Evolutionary conservation across 805 yeast genomes (phyloP).

Genomic region (Suhomyces faveliae): DNA sequence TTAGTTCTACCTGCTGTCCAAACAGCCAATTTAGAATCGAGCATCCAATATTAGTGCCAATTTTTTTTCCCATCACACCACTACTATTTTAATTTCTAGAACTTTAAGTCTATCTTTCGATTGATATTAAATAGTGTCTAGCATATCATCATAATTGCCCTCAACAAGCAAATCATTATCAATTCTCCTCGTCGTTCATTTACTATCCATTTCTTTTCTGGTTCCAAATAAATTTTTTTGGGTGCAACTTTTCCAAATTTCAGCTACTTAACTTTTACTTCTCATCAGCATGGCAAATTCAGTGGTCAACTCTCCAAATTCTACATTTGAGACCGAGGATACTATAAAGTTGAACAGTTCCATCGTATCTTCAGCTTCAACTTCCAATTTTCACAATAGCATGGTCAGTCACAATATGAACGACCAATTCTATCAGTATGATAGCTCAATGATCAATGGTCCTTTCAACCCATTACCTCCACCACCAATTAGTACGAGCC

Average conservation of each 20-base stretch:
- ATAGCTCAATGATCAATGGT: constrained; percentile 5
- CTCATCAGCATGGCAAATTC: constrained; percentile 12
- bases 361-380: constrained; percentile 13
- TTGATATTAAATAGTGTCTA: not conserved
- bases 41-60: not conserved
- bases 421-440: constrained; percentile 14
- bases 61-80: not conserved
- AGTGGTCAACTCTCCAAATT: constrained; percentile 17
- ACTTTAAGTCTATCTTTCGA: not conserved
- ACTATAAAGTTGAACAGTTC: constrained; percentile 20
- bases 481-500: constrained; percentile 16
- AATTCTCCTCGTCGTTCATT: constrained; percentile 7
- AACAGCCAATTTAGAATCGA: not conserved
- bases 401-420: constrained; percentile 4
- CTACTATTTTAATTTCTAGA: not conserved
- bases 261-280: constrained; percentile 1
- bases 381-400: constrained; percentile 5
- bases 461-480: constrained; percentile 21
- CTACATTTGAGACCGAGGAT: constrained; percentile 22
- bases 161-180: constrained; percentile 4
- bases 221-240: not conserved
- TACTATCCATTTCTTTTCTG: not conserved
- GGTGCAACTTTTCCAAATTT: constrained; percentile 4
- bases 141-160: not conserved
- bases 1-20: not conserved